Conservation (phyloP, 805 yeast genomes). For the Ogataea trehaloabstinens region DNA sequence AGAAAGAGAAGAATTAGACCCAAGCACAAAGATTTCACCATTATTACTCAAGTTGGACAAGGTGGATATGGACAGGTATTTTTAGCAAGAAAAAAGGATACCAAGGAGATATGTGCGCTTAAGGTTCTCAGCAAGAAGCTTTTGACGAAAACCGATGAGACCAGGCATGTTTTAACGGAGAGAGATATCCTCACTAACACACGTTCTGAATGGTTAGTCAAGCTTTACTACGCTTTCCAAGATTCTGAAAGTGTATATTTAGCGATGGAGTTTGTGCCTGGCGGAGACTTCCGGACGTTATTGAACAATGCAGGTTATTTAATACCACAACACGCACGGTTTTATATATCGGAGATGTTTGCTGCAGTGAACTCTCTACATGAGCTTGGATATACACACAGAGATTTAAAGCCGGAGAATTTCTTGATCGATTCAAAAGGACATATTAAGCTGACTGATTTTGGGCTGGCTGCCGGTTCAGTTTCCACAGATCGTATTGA, state of each 20-base stretch:
- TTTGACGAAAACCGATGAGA: constrained; percentile 86
- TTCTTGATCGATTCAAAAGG: constrained; percentile 87
- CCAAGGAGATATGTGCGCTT: constrained; percentile 92
- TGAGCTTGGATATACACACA: constrained; percentile 91
- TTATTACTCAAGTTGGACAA: constrained; percentile 98
- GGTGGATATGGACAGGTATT: constrained; percentile 99
- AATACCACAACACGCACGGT: constrained; percentile 93
- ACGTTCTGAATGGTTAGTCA: constrained; percentile 93
- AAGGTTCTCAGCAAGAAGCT: constrained; percentile 87
- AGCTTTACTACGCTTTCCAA: constrained; percentile 91
- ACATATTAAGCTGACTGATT: constrained; percentile 91
- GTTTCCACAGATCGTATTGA: constrained; percentile 91
- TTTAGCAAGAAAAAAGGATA: constrained; percentile 88
- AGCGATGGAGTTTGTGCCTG: constrained; percentile 99
- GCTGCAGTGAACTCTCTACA: constrained; percentile 91
- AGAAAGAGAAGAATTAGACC: constrained; percentile 91
- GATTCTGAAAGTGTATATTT: constrained; percentile 84
- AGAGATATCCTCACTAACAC: constrained; percentile 96
- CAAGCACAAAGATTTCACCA: constrained; percentile 90
- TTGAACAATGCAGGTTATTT: constrained; percentile 90
- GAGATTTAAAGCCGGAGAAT: constrained; percentile 95
- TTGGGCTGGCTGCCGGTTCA: constrained; percentile 96
- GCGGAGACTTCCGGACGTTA: constrained; percentile 96
- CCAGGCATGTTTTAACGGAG: constrained; percentile 92
- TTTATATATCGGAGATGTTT: constrained; percentile 95